phyloP scores from a whole-genome alignment of 2,329 filamentous ascomycete species.

The Penicillium rolfsii region DNA sequence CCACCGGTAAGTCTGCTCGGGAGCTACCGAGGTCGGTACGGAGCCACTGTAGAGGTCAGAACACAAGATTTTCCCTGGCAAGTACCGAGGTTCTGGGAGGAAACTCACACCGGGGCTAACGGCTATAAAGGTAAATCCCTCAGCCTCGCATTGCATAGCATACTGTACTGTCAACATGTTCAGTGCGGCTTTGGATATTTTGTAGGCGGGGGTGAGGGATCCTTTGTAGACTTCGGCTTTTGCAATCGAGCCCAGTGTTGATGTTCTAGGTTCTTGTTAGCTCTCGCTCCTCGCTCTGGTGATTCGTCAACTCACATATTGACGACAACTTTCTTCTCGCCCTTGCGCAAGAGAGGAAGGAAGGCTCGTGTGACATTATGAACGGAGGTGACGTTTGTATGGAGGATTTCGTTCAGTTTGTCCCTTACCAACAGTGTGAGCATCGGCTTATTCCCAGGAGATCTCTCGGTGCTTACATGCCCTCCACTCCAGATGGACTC shows the following conservation, averaged over 20 bases:
- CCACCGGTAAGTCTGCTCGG: conserved; percentile 48
- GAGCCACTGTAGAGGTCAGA: conserved; percentile 46
- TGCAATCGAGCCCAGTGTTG: conserved; percentile 49
- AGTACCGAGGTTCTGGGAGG: neutral
- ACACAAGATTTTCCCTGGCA: neutral
- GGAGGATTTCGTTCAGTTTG: conserved; percentile 44
- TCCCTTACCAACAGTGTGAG: conserved; percentile 30
- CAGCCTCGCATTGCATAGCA: conserved; percentile 33
- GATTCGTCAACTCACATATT: conserved; percentile 46
- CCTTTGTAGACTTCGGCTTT: conserved; percentile 20
- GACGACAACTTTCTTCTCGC: conserved; percentile 47
- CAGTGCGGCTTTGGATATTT: conserved; percentile 54
- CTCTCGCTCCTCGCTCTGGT: neutral
- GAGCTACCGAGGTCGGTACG: conserved; percentile 50
- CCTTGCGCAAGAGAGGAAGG: conserved; percentile 44
- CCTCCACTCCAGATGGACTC: conserved; percentile 20
- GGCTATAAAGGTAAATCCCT: conserved; percentile 50
- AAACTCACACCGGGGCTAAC: conserved; percentile 52
- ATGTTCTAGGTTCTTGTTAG: conserved; percentile 36
- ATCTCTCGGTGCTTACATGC: conserved; percentile 27
- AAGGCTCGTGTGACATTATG: conserved; percentile 48
- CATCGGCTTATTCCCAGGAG: neutral
- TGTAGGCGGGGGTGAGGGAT: conserved; percentile 45
- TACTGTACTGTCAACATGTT: conserved; percentile 52
- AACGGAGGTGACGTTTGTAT: conserved; percentile 47